These are phyloP conservation scores for Margaritispora aquatica DNA, from an alignment of 495 filamentous ascomycete species.

Conservation along the genomic window DNA sequence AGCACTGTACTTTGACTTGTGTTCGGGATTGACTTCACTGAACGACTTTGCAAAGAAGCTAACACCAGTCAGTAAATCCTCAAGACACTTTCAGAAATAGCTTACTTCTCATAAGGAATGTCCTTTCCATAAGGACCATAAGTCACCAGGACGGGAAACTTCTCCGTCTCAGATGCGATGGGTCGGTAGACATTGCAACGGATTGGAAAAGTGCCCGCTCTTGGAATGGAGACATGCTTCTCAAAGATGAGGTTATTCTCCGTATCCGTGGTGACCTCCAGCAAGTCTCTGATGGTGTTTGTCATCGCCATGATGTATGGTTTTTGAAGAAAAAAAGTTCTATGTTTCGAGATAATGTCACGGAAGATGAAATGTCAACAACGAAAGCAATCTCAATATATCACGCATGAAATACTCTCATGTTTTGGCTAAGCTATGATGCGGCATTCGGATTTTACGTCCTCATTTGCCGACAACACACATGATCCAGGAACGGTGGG, in stretches of 20 bases:
- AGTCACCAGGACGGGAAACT: slow-evolving; percentile 45
- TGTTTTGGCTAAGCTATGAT: too few relatives aligned
- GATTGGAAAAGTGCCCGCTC: slow-evolving; percentile 3
- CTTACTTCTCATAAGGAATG: slow-evolving; percentile 39
- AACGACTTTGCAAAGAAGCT: slow-evolving; percentile 37
- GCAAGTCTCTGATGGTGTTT: slow-evolving; percentile 13
- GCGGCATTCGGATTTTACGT: background rate
- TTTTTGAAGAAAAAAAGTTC: background rate
- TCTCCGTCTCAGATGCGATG: slow-evolving; percentile 7
- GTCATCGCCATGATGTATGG: slow-evolving; percentile 12
- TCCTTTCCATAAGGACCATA: slow-evolving; percentile 65
- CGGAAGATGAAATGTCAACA: background rate
- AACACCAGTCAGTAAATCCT: slow-evolving; percentile 4
- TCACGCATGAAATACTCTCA: too few relatives aligned
- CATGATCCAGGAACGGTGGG: background rate
- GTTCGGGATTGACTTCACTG: slow-evolving; percentile 39
- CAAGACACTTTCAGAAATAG: background rate
- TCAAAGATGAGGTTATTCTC: slow-evolving; percentile 19
- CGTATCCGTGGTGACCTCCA: slow-evolving; percentile 3
- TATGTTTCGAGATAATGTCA: background rate
- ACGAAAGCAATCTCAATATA: too few relatives aligned
- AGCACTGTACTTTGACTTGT: slow-evolving; percentile 23
- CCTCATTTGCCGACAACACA: background rate
- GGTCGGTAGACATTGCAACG: slow-evolving; percentile 23
- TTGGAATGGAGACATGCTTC: slow-evolving; percentile 22